Evolutionary conservation across 495 filamentous ascomycete genomes (phyloP).

Genomic region (Rhizodiscina lignyota): DNA sequence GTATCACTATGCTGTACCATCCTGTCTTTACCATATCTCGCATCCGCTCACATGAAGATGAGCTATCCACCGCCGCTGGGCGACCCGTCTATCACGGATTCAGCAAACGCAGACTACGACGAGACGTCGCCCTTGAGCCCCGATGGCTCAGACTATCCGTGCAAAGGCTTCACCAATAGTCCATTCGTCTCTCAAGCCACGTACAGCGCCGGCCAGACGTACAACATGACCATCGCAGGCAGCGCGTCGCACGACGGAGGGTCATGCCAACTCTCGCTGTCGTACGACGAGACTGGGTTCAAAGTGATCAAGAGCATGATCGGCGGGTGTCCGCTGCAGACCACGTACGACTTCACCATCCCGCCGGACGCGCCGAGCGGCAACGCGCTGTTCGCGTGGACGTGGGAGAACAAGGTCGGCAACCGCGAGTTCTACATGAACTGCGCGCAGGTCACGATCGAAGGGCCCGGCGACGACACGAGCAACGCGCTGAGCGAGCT

Average conservation of each 20-base stretch:
- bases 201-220: conserved; percentile 36
- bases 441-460: conserved; percentile 41
- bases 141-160: conserved; percentile 38
- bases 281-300: conserved; percentile 48
- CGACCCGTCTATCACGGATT: conserved; percentile 33
- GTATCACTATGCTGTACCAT: background rate
- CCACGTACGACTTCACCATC: conserved; percentile 43
- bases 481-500: conserved; percentile 7
- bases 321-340: conserved; percentile 38
- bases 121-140: conserved; percentile 36
- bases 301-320: conserved; percentile 49
- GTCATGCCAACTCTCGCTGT: conserved; percentile 45
- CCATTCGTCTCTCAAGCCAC: conserved; percentile 30
- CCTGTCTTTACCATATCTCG: conserved; percentile 4
- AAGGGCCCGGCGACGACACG: background rate
- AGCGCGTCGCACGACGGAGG: conserved; percentile 45
- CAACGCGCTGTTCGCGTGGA: conserved; percentile 47
- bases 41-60: conserved; percentile 44
- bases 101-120: conserved; percentile 30
- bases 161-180: conserved; percentile 45
- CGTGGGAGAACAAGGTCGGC: conserved; percentile 45
- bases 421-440: conserved; percentile 59
- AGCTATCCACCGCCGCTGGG: conserved; percentile 35
- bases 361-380: conserved; percentile 43
- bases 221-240: conserved; percentile 41